Evolutionary conservation across 805 yeast genomes (phyloP), one percentile per base, ranked within the genome.

Genomic region (Teunomyces funiuensis): DNA sequence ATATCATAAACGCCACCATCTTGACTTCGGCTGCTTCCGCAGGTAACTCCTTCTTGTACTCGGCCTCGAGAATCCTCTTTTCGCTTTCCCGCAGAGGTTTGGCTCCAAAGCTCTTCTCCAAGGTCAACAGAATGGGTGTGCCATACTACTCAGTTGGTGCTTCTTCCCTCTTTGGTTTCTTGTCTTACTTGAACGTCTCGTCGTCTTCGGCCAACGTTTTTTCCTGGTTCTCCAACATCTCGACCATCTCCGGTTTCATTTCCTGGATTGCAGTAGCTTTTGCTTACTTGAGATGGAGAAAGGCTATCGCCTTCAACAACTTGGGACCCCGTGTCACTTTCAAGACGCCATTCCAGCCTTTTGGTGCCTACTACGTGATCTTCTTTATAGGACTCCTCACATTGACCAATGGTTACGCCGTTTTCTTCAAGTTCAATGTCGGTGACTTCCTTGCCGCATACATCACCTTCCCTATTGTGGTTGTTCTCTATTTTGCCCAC

Each of bases 1-100:
- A 83, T 54, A 73, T 88, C 45, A 88, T 89, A 43, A 89, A 89
- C 61, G 95, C 79, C 1, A 77, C 87, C 22, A 73, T 88, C 41
- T 71, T 88, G 41, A 71, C 87, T 4, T 79, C 85, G 33, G 85
- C 84, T 9, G 65, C 70, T 15, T 66, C 72, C 5, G 69, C 65
- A 37, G 79, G 76, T 47, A 71, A 71, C 48, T 65, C 74, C 0
- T 84, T 81, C 58, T 77, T 85, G 26, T 86, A 79, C 55, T 81
- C 88, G 45, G 82, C 91, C 0, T 77, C 88, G 6, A 58, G 78
- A 55, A 71, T 85, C 0, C 65, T 87, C 16, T 82, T 81, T 57
- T 63, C 74, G 6, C 62, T 70, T 58, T 66, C 74, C 6, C 36
- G 55, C 26, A 53, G 58, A 36, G 88, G 88, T 2, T 66, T 86